phyloP scores from a whole-genome alignment of 225 moss, liverwort and hornwort species.

The Takakia lepidozioides region DNA sequence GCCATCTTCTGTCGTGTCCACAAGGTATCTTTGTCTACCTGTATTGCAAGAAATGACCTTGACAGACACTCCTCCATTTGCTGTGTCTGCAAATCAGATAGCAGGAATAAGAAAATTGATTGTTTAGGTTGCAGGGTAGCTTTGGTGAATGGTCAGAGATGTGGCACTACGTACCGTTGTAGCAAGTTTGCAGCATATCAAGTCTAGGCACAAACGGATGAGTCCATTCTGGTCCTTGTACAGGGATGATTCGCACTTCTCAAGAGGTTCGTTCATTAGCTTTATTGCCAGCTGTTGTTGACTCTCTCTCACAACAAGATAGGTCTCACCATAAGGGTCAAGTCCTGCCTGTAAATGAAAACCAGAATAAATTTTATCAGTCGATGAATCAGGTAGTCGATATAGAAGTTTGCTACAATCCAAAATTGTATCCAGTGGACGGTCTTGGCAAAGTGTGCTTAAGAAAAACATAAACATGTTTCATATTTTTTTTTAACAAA shows the following conservation, averaged over 20 bases:
- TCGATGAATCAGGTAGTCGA: no score
- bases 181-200: constrained; percentile 6
- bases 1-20: background rate
- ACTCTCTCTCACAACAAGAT: constrained; percentile 3
- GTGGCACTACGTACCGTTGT: constrained; percentile 2
- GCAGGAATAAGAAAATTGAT: background rate
- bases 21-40: background rate
- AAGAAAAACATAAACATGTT: no score
- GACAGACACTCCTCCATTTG: constrained; percentile 1
- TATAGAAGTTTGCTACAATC: no score
- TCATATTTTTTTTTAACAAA: no score
- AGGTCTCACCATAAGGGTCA: constrained; percentile 6
- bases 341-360: constrained; percentile 3
- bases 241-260: constrained; percentile 3
- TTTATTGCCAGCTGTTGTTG: constrained; percentile 3
- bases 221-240: constrained; percentile 1
- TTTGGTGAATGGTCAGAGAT: background rate
- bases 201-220: constrained; percentile 5
- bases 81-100: background rate
- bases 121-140: background rate
- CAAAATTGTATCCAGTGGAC: no score
- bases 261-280: constrained; percentile 6
- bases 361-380: no score
- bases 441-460: no score
- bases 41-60: constrained; percentile 4